Evolutionary conservation across 257 asterid species (phyloP), one percentile per base, ranked within the genome.

Genomic region (Leonotis leonurus): DNA sequence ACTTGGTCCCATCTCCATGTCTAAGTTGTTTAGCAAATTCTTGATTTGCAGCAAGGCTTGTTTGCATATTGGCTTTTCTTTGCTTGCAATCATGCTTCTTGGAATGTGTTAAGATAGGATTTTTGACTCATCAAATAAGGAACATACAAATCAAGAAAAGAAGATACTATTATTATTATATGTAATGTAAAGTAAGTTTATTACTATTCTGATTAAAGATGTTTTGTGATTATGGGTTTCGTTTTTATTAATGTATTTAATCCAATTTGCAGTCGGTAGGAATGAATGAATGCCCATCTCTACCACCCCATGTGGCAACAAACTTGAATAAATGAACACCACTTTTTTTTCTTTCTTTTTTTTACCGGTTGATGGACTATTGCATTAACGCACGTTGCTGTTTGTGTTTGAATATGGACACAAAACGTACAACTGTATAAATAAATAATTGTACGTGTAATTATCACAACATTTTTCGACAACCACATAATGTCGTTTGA

Each of bases 1-100:
- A 55, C 35, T 59, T 63, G 77, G 68, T 40, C 61, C 70, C 64
- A 62, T 45, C n/a, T 26, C 66, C 68, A 71, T 67, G 29, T 30
- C 64, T 48, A 17, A 16, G 36, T 6, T 30, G 5, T 60, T 9
- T 48, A 10, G 56, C 22, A 14, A 46, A 59, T 59, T 74, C 49
- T 57, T n/a, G 5, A 30, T n/a, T n/a, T 25, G 79, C 51, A 18
- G 51, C 20, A 52, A 64, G 52, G 9, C 40, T 9, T 33, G 6
- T 56, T 62, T 51, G 3, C 5, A 33, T 1, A 67, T 32, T 45
- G 46, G 26, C 24, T 11, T 36, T 17, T 68, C 48, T 13, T 57
- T 30, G n/a, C 35, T 27, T 3, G 30, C 21, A 21, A 21, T 2
- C 7, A 13, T 39, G 0, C 4, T 3, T 39, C 13, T 33, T 33